Evolutionary conservation across 2,329 filamentous ascomycete species (phyloP).

Genomic region (Scedosporium aurantiacum): DNA sequence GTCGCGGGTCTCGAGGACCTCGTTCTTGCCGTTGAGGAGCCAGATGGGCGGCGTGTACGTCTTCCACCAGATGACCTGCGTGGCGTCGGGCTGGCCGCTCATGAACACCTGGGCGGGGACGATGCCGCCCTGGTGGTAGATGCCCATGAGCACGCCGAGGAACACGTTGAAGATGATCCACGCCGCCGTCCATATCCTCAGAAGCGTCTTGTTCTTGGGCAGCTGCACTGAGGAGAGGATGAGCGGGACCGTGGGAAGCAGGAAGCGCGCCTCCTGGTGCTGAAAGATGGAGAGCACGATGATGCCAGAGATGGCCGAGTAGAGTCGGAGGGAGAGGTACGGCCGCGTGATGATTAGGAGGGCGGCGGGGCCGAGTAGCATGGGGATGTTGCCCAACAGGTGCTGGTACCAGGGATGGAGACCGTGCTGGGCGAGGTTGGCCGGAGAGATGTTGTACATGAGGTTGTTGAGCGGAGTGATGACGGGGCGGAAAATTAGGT

Average conservation of each 20-base stretch:
- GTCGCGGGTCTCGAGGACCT: constrained; percentile 58
- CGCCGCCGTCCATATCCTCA: constrained; percentile 43
- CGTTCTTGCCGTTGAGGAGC: constrained; percentile 67
- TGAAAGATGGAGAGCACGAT: constrained; percentile 61
- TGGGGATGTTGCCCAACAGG: constrained; percentile 57
- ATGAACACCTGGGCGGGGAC: constrained; percentile 67
- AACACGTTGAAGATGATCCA: constrained; percentile 63
- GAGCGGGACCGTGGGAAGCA: constrained; percentile 66
- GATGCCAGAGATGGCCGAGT: constrained; percentile 63
- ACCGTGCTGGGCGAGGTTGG: constrained; percentile 65
- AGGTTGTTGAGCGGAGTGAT: constrained; percentile 73
- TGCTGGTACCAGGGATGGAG: constrained; percentile 73
- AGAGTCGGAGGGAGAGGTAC: constrained; percentile 49
- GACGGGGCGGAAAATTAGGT: constrained; percentile 52
- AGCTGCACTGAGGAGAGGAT: constrained; percentile 62
- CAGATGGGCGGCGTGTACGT: constrained; percentile 74
- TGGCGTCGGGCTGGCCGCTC: constrained; percentile 56
- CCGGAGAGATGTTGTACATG: constrained; percentile 57
- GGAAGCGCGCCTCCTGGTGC: constrained; percentile 71
- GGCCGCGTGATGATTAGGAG: constrained; percentile 48
- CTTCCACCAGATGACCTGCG: constrained; percentile 72
- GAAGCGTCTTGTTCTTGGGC: constrained; percentile 39
- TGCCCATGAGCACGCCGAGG: constrained; percentile 64
- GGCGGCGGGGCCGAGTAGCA: constrained; percentile 60
- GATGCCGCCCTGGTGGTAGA: constrained; percentile 71